Evolutionary conservation across 2,329 filamentous ascomycete genomes (phyloP).

Genomic region (Stylonectria norvegica): DNA sequence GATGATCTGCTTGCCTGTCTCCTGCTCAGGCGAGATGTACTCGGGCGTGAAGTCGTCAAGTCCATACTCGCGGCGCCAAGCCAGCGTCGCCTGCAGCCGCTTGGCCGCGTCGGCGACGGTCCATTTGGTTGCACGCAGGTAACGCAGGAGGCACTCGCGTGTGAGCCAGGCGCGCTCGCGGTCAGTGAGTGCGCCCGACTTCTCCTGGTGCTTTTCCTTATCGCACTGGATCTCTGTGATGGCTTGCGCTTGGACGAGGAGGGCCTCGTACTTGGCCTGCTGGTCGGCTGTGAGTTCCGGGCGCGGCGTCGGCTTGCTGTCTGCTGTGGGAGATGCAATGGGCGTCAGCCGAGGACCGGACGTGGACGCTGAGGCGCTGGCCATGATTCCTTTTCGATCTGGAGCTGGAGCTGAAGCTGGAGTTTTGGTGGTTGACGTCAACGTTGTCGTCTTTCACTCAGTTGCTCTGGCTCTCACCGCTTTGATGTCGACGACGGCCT

Average conservation of each 20-base stretch:
- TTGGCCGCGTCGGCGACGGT: slow-evolving; percentile 69
- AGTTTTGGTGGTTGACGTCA: background rate
- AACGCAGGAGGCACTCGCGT: slow-evolving; percentile 85
- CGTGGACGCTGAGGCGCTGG: slow-evolving; percentile 13
- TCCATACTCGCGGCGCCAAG: slow-evolving; percentile 89
- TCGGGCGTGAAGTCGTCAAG: slow-evolving; percentile 75
- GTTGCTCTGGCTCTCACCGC: background rate
- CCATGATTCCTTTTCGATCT: slow-evolving; percentile 11
- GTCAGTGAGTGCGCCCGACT: slow-evolving; percentile 66
- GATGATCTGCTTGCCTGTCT: slow-evolving; percentile 92
- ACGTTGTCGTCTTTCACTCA: background rate
- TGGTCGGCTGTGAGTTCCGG: slow-evolving; percentile 71
- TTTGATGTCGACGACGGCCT: no score
- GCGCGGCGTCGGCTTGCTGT: slow-evolving; percentile 54
- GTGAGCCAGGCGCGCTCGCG: slow-evolving; percentile 87
- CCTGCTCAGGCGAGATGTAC: slow-evolving; percentile 89
- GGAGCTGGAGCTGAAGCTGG: background rate
- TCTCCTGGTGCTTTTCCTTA: slow-evolving; percentile 49
- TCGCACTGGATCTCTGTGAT: slow-evolving; percentile 65
- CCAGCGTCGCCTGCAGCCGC: slow-evolving; percentile 75
- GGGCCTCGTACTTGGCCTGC: slow-evolving; percentile 72
- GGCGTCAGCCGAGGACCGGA: slow-evolving; percentile 48
- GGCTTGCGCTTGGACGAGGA: slow-evolving; percentile 66
- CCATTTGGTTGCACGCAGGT: slow-evolving; percentile 94
- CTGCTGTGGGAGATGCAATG: slow-evolving; percentile 54